These are phyloP conservation scores for Berkeleyomyces basicola DNA, from an alignment of 2,329 filamentous ascomycete species.

Conservation along the genomic window DNA sequence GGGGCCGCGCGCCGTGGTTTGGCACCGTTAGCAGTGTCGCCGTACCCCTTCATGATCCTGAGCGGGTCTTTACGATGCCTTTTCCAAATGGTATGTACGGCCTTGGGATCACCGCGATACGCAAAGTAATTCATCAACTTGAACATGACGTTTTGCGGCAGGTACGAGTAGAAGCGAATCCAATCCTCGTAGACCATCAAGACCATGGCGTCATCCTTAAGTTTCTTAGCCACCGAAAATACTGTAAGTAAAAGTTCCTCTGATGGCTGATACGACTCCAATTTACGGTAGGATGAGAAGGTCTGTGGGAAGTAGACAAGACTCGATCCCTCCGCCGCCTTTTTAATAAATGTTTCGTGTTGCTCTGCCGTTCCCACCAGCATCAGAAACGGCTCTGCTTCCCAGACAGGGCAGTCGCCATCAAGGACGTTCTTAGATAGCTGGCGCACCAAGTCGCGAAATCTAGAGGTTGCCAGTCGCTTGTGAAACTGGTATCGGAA, in stretches of 20 bases:
- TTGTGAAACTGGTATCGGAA: constrained; percentile 7
- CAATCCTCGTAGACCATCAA: constrained; percentile 5
- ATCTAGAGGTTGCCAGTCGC: constrained; percentile 3
- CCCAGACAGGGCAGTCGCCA: constrained; percentile 4
- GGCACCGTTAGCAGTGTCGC: neutral
- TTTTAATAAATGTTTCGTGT: constrained; percentile 4
- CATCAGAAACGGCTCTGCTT: constrained; percentile 1
- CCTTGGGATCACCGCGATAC: constrained; percentile 5
- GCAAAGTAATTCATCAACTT: constrained; percentile 8
- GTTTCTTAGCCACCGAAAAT: neutral
- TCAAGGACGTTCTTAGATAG: constrained; percentile 1
- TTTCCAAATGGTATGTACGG: constrained; percentile 8
- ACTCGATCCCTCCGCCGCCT: neutral
- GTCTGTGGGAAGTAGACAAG: neutral
- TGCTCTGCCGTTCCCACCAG: neutral
- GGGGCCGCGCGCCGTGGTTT: neutral
- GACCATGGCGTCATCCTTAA: neutral
- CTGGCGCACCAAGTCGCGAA: constrained; percentile 8
- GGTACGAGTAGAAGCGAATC: neutral
- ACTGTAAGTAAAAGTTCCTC: neutral
- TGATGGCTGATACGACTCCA: neutral
- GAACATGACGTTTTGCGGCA: neutral
- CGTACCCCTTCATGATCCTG: neutral
- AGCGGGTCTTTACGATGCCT: neutral
- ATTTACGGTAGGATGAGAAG: neutral